A percentile compares a stretch with the other conserved stretches of the same genome.
Conservation (phyloP, 2,329 filamentous ascomycete genomes). For the Ophiobolus disseminans region DNA sequence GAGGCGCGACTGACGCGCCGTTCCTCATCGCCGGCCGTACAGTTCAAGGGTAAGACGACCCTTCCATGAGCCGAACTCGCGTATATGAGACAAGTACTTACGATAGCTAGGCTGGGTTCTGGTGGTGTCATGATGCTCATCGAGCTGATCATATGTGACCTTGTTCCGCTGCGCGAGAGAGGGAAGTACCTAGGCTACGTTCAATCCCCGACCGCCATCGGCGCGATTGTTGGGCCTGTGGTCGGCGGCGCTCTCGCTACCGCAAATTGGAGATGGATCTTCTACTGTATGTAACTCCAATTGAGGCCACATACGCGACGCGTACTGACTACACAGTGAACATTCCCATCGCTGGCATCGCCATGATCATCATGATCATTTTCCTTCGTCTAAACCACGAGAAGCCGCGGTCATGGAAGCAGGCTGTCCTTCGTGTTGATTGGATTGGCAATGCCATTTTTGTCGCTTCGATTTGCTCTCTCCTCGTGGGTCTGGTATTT, state of each 20-base stretch:
- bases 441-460: constrained; percentile 53
- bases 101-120: constrained; percentile 47
- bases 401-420: neutral
- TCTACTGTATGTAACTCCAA: too few species aligned
- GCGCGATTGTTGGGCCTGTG: constrained; percentile 20
- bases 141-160: constrained; percentile 60
- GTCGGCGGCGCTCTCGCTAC: constrained; percentile 24
- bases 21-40: constrained; percentile 62
- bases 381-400: constrained; percentile 49
- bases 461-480: constrained; percentile 43
- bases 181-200: constrained; percentile 44
- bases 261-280: constrained; percentile 54
- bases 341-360: constrained; percentile 29
- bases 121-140: constrained; percentile 54
- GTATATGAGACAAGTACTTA: too few species aligned
- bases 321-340: too few species aligned
- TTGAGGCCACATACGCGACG: too few species aligned
- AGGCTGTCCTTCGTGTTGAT: constrained; percentile 36
- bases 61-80: too few species aligned
- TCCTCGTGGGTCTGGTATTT: constrained; percentile 53
- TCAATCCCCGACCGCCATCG: constrained; percentile 9
- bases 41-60: too few species aligned
- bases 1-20: constrained; percentile 51
- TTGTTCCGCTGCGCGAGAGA: constrained; percentile 55
- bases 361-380: constrained; percentile 9